Base-by-base conservation (phyloP, 345 rosid genomes). In the Excoecaria agallocha region DNA sequence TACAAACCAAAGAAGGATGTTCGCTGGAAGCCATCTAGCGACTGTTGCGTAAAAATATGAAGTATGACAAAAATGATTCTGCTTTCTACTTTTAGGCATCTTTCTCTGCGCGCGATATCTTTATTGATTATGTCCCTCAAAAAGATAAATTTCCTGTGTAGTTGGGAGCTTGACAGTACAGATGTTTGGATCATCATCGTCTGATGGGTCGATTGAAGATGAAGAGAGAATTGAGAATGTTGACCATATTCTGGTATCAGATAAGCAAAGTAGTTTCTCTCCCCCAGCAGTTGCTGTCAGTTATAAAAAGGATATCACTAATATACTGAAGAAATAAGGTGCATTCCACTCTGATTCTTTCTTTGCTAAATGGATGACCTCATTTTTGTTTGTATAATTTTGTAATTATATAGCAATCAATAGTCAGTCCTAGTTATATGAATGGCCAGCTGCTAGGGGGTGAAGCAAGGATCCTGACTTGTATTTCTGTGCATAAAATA, bases 111-210 rank as follows among this genome's bases (percentile, higher is more conserved):
- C 19, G 4, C 46, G 35, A 24, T 13, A 30, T 4, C 20, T 59
- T 54, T 43, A 46, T 52, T 61, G 22, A 2, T 43, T 11, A 5
- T 71, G 43, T 15, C 13, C 20, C 24, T 19, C 35, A 59, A 16
- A 46, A 25, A 58, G 12, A 19, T 62, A 22, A 45, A 25, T 30
- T 3, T 24, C 0, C 48, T 17, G 30, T 70, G 76, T 51, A 87
- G 90, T 78, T 70, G 90, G 89, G 68, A 87, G 90, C 81, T 63
- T 89, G 71, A 84, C 82, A 12, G 85, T 87, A 77, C 93, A 87
- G 74, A 72, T 89, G 69, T 77, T 74, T 7, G 86, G 86, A 52
- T 82, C 86, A 11, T 82, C 81, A 37, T 49, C 77, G 22, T 30
- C 81, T 16, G 50, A 16, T 22, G 46, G 60, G 16, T 57, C 68